Evolutionary conservation across 2,329 filamentous ascomycete species (phyloP).

Genomic region (Aspergillus sp.): DNA sequence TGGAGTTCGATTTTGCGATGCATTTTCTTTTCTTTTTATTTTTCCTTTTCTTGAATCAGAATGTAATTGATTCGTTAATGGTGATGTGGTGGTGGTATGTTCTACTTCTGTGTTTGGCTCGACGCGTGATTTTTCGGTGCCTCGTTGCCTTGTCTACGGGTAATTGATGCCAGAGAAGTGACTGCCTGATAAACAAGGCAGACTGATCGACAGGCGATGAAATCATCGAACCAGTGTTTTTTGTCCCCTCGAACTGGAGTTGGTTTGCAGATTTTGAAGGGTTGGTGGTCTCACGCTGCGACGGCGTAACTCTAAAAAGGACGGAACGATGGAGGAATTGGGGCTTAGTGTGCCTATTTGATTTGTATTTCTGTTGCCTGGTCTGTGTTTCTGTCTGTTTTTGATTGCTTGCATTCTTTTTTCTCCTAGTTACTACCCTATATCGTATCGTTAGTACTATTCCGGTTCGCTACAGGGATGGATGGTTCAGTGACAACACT

Average conservation of each 20-base stretch:
- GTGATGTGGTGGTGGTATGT: constrained; percentile 9
- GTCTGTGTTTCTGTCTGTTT: neutral
- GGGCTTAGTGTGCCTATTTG: neutral
- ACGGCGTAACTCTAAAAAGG: neutral
- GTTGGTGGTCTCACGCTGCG: neutral
- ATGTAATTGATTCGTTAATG: neutral
- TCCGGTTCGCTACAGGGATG: too few species aligned
- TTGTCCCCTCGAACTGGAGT: too few species aligned
- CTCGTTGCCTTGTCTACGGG: neutral
- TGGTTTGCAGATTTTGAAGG: neutral
- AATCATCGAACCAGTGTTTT: too few species aligned
- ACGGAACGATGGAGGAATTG: neutral
- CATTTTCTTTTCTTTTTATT: neutral
- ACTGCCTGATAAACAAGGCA: neutral
- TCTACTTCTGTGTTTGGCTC: neutral
- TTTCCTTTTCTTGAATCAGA: neutral
- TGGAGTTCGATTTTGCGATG: constrained; percentile 48
- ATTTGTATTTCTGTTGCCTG: neutral
- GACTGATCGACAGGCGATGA: too few species aligned
- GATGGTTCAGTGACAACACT: neutral
- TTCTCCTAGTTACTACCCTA: too few species aligned
- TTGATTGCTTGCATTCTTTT: neutral
- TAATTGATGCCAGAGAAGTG: too few species aligned
- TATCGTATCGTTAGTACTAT: too few species aligned
- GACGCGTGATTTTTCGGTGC: neutral